Percentiles rank a stretch among this genome's conserved stretches.
Evolutionary conservation across 1,284 basidiomycete genomes (phyloP).

Genomic region (Ceratobasidium sp.): DNA sequence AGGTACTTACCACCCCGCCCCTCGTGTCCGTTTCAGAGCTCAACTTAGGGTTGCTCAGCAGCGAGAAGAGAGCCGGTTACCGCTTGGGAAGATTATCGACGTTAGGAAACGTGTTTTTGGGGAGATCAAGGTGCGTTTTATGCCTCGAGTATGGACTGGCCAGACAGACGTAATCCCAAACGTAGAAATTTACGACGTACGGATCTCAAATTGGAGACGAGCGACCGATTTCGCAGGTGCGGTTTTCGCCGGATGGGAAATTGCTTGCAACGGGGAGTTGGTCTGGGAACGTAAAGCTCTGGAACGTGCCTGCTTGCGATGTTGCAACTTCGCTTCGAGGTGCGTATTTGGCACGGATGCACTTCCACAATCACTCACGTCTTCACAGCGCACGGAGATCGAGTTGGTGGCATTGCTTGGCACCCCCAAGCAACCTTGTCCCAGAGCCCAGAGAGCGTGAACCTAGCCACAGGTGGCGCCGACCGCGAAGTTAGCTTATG

Average conservation of each 20-base stretch:
- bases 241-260: conserved; percentile 92
- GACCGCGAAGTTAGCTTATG: conserved; percentile 89
- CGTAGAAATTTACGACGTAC: conserved; percentile 85
- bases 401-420: conserved; percentile 96
- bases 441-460: conserved; percentile 74
- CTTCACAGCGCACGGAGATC: conserved; percentile 61
- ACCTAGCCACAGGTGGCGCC: conserved; percentile 91
- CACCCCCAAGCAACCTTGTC: conserved; percentile 93
- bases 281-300: conserved; percentile 94
- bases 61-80: conserved; percentile 84
- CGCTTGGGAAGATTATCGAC: conserved; percentile 91
- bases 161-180: conserved; percentile 40
- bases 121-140: conserved; percentile 80
- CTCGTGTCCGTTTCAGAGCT: conserved; percentile 73
- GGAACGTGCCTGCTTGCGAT: conserved; percentile 92
- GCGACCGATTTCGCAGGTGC: conserved; percentile 90
- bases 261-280: conserved; percentile 93
- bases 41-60: conserved; percentile 90
- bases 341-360: conserved; percentile 51
- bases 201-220: conserved; percentile 99
- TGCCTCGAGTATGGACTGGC: background rate
- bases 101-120: conserved; percentile 88
- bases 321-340: conserved; percentile 77
- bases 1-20: conserved; percentile 83
- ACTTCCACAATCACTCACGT: conserved; percentile 3